A percentile compares a stretch with the other conserved stretches of the same genome.
phyloP scores from a whole-genome alignment of 495 filamentous ascomycete genomes.

The Platismatia glauca region DNA sequence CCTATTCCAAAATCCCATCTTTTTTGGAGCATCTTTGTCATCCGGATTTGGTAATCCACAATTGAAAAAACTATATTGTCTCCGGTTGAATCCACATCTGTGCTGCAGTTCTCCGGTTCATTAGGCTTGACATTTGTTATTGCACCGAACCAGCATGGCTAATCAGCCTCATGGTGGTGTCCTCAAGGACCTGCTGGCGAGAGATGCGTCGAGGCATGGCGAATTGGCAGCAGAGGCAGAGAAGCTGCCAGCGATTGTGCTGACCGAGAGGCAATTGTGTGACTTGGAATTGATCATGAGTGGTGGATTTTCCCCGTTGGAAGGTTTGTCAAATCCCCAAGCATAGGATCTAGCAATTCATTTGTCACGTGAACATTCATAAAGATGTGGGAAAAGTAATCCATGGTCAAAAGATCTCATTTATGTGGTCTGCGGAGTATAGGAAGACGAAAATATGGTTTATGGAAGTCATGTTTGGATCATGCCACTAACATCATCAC shows the following conservation, averaged over 20 bases:
- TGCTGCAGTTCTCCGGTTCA: background rate
- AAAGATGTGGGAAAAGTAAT: background rate
- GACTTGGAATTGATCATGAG: constrained; percentile 94
- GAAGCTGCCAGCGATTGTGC: constrained; percentile 69
- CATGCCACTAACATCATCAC: constrained; percentile 24
- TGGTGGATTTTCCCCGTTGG: constrained; percentile 93
- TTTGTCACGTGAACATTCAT: background rate
- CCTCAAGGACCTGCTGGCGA: constrained; percentile 91
- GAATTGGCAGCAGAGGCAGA: constrained; percentile 79
- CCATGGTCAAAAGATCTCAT: background rate
- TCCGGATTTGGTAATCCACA: background rate
- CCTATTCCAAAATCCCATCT: too few relatives aligned
- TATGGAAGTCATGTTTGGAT: constrained; percentile 20
- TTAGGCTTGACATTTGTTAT: background rate
- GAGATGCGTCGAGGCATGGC: constrained; percentile 69
- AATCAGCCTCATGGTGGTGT: constrained; percentile 91
- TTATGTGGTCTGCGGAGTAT: background rate
- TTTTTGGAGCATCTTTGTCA: constrained; percentile 14
- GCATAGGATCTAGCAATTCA: too few relatives aligned
- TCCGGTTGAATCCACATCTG: background rate
- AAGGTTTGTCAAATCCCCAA: constrained; percentile 69
- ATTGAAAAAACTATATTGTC: background rate
- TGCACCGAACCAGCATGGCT: constrained; percentile 41
- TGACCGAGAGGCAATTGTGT: constrained; percentile 90
- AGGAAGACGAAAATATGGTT: background rate